Evolutionary conservation across 495 filamentous ascomycete genomes (phyloP).

Genomic region (Schizothecium vesticola): DNA sequence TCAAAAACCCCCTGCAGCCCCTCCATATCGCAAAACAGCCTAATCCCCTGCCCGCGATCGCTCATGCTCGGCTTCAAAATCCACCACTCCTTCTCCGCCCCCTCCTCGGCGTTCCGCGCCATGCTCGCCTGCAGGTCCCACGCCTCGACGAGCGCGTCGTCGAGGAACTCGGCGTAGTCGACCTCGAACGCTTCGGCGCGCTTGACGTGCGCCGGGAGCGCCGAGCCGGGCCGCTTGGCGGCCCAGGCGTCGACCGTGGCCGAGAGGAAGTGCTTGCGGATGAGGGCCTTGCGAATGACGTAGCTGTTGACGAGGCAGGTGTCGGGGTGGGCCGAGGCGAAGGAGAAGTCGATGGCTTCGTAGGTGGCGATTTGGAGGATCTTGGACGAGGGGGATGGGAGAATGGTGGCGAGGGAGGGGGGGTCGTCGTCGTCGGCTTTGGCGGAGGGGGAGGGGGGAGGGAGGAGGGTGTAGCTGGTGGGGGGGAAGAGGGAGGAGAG

Average conservation of each 20-base stretch:
- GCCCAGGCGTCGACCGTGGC: constrained; percentile 75
- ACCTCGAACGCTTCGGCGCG: constrained; percentile 79
- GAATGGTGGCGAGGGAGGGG: constrained; percentile 23
- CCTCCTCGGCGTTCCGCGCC: constrained; percentile 46
- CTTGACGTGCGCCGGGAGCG: constrained; percentile 63
- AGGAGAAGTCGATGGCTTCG: constrained; percentile 77
- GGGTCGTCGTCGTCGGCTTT: constrained; percentile 25
- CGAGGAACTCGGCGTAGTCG: constrained; percentile 93
- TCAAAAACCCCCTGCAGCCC: constrained; percentile 82
- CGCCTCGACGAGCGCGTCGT: constrained; percentile 84
- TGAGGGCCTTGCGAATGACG: constrained; percentile 94
- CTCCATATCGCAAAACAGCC: constrained; percentile 76
- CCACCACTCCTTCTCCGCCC: constrained; percentile 70
- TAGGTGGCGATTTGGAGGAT: constrained; percentile 83
- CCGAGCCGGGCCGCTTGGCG: constrained; percentile 69
- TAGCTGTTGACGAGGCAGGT: constrained; percentile 72
- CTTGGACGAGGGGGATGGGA: constrained; percentile 35
- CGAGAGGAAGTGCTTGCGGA: constrained; percentile 88
- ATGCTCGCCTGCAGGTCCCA: constrained; percentile 78
- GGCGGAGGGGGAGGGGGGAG: constrained; percentile 12
- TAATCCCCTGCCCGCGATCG: constrained; percentile 87
- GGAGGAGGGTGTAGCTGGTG: constrained; percentile 28
- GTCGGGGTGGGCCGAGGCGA: constrained; percentile 53
- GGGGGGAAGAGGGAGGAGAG: constrained; percentile 57
- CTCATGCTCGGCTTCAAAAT: constrained; percentile 97